Evolutionary conservation across 495 filamentous ascomycete genomes (phyloP), one percentile per base, ranked within the genome.

Genomic region (Talaromyces proteolyticus): DNA sequence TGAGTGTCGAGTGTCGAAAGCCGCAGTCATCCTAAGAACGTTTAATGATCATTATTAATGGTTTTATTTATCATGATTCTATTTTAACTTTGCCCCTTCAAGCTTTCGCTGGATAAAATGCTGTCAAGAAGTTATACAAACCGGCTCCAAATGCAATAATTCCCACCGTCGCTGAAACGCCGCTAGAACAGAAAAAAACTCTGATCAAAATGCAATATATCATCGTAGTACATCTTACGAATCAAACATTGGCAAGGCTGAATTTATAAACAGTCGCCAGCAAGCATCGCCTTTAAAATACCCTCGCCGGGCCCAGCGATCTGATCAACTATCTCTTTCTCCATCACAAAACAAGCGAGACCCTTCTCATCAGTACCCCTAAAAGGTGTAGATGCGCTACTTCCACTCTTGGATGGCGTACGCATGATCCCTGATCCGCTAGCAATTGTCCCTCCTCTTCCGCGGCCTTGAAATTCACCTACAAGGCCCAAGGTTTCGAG

Each of bases 401-500:
- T 75, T 3, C 69, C 67, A 29, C 75, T 74, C 59, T 81, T 85
- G 24, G 76, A 81, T 3, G 82, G 80, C 10, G 79, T 85, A 29
- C 76, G 75, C 25, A 68, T 59, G 16, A 77, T 49, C 47, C 70
- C 67, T 18, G 69, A 68, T 46, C 69, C 68, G 21, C 66, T 64
- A 42, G 67, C 69, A 18, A 77, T 66, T 42, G 81, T 80, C 42
- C 79, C 82, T 18, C 84, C 84, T 26, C 76, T 83, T 51, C 84
- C 80, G 38, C 82, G 82, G 51, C 88, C 87, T 25, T 90, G 88
- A 12, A 74, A 74, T 25, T 84, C 82, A n/a, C 82, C 79, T 12
- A 95, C 76, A 12, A 96, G 65, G 1, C 87, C 87, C 55, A 94
- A 66, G 0, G 89, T 89, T 66, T 97, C 93, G 23, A 98, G 68